Evolutionary conservation across 2,329 filamentous ascomycete genomes (phyloP).

Genomic region (Paracorniculantispora psalliotae): DNA sequence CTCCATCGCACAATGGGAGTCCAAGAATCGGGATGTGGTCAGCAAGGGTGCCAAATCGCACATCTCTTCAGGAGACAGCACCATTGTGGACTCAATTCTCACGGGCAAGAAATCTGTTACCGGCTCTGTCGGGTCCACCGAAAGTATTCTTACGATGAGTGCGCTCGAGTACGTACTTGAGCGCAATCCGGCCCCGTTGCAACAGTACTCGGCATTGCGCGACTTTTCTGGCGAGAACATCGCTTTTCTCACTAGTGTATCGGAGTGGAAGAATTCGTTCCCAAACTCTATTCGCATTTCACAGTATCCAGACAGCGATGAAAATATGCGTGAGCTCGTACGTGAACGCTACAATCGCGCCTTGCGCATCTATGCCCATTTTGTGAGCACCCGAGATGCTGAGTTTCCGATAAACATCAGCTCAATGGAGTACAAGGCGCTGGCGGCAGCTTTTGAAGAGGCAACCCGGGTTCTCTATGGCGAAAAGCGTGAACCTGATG

Average conservation of each 20-base stretch:
- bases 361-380: constrained; percentile 56
- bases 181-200: constrained; percentile 54
- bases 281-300: constrained; percentile 19
- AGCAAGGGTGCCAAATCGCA: constrained; percentile 17
- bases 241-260: constrained; percentile 56
- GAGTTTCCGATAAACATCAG: constrained; percentile 63
- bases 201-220: constrained; percentile 58
- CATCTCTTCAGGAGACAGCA: constrained; percentile 16
- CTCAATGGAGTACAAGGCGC: constrained; percentile 42
- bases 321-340: constrained; percentile 23
- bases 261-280: constrained; percentile 47
- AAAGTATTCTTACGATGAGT: constrained; percentile 52
- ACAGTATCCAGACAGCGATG: constrained; percentile 10
- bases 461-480: constrained; percentile 41
- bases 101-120: constrained; percentile 29
- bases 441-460: constrained; percentile 52
- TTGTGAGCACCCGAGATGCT: constrained; percentile 54
- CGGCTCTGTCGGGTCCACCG: constrained; percentile 23
- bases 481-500: constrained; percentile 30
- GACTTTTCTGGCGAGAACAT: constrained; percentile 71
- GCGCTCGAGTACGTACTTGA: constrained; percentile 58
- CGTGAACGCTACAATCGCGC: constrained; percentile 52
- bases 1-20: constrained; percentile 40
- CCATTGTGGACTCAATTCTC: constrained; percentile 24
- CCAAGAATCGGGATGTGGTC: constrained; percentile 26